Conservation (phyloP, 2,329 filamentous ascomycete species). For the Aspergillus sp. region DNA sequence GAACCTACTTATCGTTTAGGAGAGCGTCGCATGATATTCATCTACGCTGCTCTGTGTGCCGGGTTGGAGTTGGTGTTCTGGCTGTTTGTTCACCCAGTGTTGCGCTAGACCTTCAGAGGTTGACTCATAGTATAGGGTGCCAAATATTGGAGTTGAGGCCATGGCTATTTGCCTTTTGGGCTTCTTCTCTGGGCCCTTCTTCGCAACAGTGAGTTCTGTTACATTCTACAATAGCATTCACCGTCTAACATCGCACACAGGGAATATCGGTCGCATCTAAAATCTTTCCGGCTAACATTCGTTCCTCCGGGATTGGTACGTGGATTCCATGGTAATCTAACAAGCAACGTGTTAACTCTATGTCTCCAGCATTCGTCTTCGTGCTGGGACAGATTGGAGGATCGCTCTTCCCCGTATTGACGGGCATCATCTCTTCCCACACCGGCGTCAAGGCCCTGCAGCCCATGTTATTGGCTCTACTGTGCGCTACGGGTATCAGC, state of each 20-base stretch:
- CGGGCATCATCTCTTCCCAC: conserved; percentile 52
- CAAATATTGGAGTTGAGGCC: conserved; percentile 52
- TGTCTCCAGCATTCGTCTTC: conserved; percentile 50
- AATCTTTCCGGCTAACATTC: conserved; percentile 52
- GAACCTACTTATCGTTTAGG: conserved; percentile 63
- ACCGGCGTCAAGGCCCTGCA: conserved; percentile 54
- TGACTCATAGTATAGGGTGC: conserved; percentile 31
- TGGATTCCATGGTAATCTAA: background rate
- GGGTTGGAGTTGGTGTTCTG: conserved; percentile 62
- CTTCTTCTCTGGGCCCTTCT: conserved; percentile 61
- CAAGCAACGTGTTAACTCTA: no score
- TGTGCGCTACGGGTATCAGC: conserved; percentile 49
- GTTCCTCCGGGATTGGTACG: conserved; percentile 50
- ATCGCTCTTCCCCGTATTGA: conserved; percentile 57
- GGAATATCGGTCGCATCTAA: conserved; percentile 56
- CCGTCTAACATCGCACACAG: conserved; percentile 9
- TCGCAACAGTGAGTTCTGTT: conserved; percentile 50
- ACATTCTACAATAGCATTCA: background rate
- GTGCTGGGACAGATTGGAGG: conserved; percentile 60
- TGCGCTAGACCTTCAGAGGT: no score
- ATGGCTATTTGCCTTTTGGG: conserved; percentile 58
- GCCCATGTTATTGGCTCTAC: conserved; percentile 53
- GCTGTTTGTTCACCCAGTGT: conserved; percentile 39
- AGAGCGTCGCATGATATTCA: conserved; percentile 58
- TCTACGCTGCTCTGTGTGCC: conserved; percentile 56